These are phyloP conservation scores for Eutrema japonicum DNA, from an alignment of 345 rosid genomes.

Conservation along the genomic window DNA sequence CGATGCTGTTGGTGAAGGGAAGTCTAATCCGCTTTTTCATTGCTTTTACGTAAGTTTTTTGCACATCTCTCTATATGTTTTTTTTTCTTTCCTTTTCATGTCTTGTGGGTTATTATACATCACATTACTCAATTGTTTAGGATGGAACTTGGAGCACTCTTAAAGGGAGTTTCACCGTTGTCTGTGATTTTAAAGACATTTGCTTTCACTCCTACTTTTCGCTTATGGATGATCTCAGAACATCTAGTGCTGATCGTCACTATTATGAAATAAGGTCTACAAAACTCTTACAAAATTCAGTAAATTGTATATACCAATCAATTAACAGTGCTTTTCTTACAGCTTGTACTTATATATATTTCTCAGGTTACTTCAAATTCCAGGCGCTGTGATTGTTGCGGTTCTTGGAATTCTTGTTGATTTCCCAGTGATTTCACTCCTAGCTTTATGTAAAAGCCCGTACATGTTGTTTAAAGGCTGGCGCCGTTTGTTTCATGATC, in stretches of 20 bases:
- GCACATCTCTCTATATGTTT: not conserved
- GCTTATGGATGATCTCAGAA: constrained; percentile 68
- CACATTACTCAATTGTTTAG: constrained; percentile 46
- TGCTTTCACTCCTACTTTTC: constrained; percentile 79
- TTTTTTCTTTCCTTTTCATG: not conserved
- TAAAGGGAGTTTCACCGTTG: constrained; percentile 61
- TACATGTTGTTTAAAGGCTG: constrained; percentile 96
- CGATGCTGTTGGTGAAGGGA: constrained; percentile 92
- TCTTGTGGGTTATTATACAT: not conserved
- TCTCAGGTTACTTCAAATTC: constrained; percentile 72
- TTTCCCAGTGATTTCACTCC: constrained; percentile 66
- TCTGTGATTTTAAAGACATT: constrained; percentile 75
- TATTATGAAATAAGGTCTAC: constrained; percentile 86
- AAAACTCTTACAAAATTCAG: not conserved
- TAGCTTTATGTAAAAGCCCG: constrained; percentile 82
- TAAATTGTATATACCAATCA: not conserved
- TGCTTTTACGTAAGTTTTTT: constrained; percentile 75
- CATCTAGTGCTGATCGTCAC: constrained; percentile 54
- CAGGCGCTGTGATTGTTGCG: constrained; percentile 66
- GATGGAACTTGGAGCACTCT: constrained; percentile 88
- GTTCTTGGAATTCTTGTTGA: constrained; percentile 71
- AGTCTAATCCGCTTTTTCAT: constrained; percentile 59
- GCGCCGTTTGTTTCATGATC: constrained; percentile 93
- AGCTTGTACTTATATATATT: not conserved
- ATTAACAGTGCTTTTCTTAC: constrained; percentile 3